Evolutionary conservation across 306 rosid species (phyloP), one percentile per base, ranked within the genome.

Genomic region (Leucaena leucocephala): DNA sequence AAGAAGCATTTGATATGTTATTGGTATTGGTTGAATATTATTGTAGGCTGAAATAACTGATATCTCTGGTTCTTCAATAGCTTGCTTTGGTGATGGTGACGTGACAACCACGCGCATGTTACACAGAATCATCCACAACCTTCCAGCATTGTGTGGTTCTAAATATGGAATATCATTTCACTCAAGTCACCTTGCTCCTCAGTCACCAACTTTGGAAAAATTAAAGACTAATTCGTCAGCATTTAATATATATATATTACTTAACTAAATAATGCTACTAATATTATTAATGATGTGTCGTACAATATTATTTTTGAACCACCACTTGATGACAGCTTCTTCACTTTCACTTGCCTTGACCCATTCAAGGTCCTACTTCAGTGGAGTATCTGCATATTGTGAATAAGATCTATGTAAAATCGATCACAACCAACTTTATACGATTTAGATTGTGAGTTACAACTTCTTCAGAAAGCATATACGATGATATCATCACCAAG

Each of bases 401-500:
- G 80, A 86, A 83, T 64, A 44, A 61, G 80, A 74, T 80, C 61
- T 85, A 81, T 77, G 80, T 61, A 75, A 90, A 67, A 85, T 27
- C 27, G 27, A 27, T 81, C 89, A 72, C 79, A 81, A 81, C 85
- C 87, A 77, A 83, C 85, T 64, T 63, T 19, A 55, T 80, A 61
- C 85, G 50, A 69, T 65, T 76, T 68, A 54, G 87, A 77, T 80
- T 64, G 76, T 77, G 68, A 72, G 83, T 83, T 76, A 35, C 79
- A 75, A 34, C 40, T 66, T 45, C 40, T 66, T 45, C 40, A 35
- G 46, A 78, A 76, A 38, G 27, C 1, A 64, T 64, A 80, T 67
- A 72, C 77, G 57, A 85, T 84, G 85, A 83, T 69, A 74, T 85
- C 83, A 86, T 27, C 27, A 27, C 27, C 44, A 78, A 86, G 87